Base-by-base conservation (phyloP, 495 filamentous ascomycete genomes). In the Penicillium roqueforti region DNA sequence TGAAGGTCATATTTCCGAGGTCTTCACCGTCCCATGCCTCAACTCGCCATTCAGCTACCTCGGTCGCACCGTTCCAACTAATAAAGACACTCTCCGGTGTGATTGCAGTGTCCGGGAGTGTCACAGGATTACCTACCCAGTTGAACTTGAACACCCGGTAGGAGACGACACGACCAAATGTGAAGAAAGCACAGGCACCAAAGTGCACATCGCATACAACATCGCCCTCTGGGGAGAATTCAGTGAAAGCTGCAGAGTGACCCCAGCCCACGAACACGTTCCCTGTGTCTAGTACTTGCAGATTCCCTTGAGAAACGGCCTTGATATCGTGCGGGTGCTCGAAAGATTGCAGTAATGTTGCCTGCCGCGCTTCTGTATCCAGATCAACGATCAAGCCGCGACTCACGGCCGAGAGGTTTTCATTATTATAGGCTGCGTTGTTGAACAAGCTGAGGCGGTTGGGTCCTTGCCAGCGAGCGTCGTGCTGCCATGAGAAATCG, bases 251-350 rank as follows among this genome's bases (percentile, higher is more conserved):
- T 1, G 79, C 75, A 34, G 73, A 73, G 36, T 79, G 78, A 7
- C 81, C 82, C 81, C 80, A 85, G 47, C 78, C 80, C 13, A 84
- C 73, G 11, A 84, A 62, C 7, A 76, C 71, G 36, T 83, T 80
- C 1, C 79, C 81, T 9, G 48, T 65, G 46, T 71, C 76, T 0
- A 86, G 68, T 3, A 81, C 51, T 58, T 86, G 83, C 18, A 81
- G 60, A 52, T 79, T 83, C 4, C 83, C 83, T 59, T 85, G 82
- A 5, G 79, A 82, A 6, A 75, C 76, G 7, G 77, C 69, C 41
- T 76, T 62, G 25, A 70, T 29, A 8, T 59, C 55, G 11, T 73
- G 65, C 3, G 68, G 68, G 38, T 73, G 69, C 14, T 58, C 40
- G 44, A 69, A 75, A 8, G 49, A 58, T 1, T 51, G 58, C 14